Base-by-base conservation (phyloP, 257 asterid genomes). In the Jacaranda copaia region DNA sequence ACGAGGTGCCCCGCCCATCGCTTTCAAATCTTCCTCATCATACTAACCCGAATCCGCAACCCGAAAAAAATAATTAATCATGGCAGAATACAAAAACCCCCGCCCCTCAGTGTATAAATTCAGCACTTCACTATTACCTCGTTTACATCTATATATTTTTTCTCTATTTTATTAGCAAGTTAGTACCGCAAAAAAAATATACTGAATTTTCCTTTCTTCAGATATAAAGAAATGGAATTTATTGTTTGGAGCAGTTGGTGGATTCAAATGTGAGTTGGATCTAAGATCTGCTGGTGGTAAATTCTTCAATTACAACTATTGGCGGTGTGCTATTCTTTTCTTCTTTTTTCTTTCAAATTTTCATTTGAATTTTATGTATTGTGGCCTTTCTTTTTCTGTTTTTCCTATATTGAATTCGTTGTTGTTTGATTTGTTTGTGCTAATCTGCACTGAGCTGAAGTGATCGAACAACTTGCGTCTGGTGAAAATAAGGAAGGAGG, bases 221-320 rank as follows among this genome's bases (percentile, higher is more conserved):
- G 62, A 61, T 65, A 20, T 16, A 4, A 43, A 61, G 36, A 15
- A 55, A 57, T 59, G 53, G 60, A 51, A 15, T 35, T 43, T 75
- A 38, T 48, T 65, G 49, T 49, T 55, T 32, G 48, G 79, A 36
- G 15, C 25, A 73, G 48, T 65, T 55, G 75, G 43, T 68, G 84
- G 87, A 84, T 88, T 88, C 80, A 73, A 89, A 89, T 88, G 92
- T 68, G 77, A 75, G 73, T 65, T 77, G 78, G 81, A 82, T 78
- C 86, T 76, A 75, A 84, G 94, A 89, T 89, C 94, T 85, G 84
- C 84, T 67, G 70, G 67, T 72, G 86, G 89, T 83, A 10, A 70
- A 67, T 79, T 87, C 81, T 62, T 81, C 85, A 86, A 83, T 81
- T 86, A 59, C 70, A 10, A 65, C 61, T 46, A 45, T 62, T 39